Evolutionary conservation across 768 basidiomycete genomes (phyloP).

Genomic region (Imleria badia): DNA sequence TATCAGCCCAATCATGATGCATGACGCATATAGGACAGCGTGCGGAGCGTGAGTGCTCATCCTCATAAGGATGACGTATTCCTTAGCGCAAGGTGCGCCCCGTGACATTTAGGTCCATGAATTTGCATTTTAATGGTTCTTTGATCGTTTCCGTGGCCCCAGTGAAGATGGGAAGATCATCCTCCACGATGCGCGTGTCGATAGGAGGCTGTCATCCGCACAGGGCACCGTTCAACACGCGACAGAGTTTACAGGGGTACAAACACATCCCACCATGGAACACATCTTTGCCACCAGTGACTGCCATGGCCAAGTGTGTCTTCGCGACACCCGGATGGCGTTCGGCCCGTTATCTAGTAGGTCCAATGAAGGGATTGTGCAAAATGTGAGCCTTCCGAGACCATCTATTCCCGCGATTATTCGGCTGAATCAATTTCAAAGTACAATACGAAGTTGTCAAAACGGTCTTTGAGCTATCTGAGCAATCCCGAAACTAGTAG

Average conservation of each 20-base stretch:
- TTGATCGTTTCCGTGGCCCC: slow-evolving; percentile 16
- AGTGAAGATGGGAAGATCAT: slow-evolving; percentile 74
- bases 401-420: slow-evolving; percentile 5
- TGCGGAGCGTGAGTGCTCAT: slow-evolving; percentile 66
- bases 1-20: slow-evolving; percentile 15
- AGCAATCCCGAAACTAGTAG: slow-evolving; percentile 69
- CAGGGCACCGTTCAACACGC: slow-evolving; percentile 53
- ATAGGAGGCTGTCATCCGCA: slow-evolving; percentile 35
- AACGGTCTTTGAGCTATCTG: slow-evolving; percentile 38
- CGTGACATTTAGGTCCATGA: slow-evolving; percentile 12
- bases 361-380: slow-evolving; percentile 54
- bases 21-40: slow-evolving; percentile 49
- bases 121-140: slow-evolving; percentile 16
- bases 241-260: slow-evolving; percentile 61
- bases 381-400: slow-evolving; percentile 21
- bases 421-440: slow-evolving; percentile 35
- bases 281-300: slow-evolving; percentile 71
- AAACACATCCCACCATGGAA: slow-evolving; percentile 67
- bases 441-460: slow-evolving; percentile 50
- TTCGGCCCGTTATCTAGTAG: slow-evolving; percentile 54
- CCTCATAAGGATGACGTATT: slow-evolving; percentile 67
- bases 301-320: slow-evolving; percentile 53
- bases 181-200: slow-evolving; percentile 57
- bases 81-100: slow-evolving; percentile 61
- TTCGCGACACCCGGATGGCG: slow-evolving; percentile 73